A percentile compares a stretch with the other conserved stretches of the same genome.
These are phyloP conservation scores for Dipodascus geniculatus DNA, from an alignment of 805 yeast species.

Conservation along the genomic window DNA sequence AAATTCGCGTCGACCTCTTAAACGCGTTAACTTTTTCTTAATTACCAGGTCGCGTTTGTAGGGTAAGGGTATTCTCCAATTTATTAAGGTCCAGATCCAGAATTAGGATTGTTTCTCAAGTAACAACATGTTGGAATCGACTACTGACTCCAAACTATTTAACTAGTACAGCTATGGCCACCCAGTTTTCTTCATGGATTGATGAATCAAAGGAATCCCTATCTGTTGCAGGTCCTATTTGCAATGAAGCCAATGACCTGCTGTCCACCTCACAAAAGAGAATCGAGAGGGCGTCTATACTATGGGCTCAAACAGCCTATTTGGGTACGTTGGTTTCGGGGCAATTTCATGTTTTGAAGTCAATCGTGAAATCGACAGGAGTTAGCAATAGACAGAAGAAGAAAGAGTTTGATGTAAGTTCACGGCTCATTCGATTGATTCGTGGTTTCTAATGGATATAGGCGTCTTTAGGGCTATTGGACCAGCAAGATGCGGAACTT, in stretches of 20 bases:
- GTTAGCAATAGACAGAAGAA: conserved; percentile 7
- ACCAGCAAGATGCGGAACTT: conserved; percentile 24
- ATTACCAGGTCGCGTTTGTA: no score
- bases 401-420: conserved; percentile 6
- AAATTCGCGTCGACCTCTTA: no score
- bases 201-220: conserved; percentile 38
- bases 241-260: conserved; percentile 37
- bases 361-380: conserved; percentile 18
- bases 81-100: no score
- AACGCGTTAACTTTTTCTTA: no score
- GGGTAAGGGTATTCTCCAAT: no score
- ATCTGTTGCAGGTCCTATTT: conserved; percentile 37
- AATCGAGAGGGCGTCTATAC: conserved; percentile 31
- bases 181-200: conserved; percentile 25
- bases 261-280: conserved; percentile 29
- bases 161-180: not conserved
- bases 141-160: no score
- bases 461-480: conserved; percentile 14
- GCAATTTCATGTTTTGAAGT: conserved; percentile 35
- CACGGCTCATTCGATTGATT: conserved; percentile 6
- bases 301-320: conserved; percentile 34
- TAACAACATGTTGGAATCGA: no score
- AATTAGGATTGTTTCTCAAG: no score
- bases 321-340: conserved; percentile 34
- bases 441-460: conserved; percentile 7